Evolutionary conservation across 176 grass and related monocot genomes (phyloP), one percentile per base, ranked within the genome.

Genomic region (Metroxylon sagu): DNA sequence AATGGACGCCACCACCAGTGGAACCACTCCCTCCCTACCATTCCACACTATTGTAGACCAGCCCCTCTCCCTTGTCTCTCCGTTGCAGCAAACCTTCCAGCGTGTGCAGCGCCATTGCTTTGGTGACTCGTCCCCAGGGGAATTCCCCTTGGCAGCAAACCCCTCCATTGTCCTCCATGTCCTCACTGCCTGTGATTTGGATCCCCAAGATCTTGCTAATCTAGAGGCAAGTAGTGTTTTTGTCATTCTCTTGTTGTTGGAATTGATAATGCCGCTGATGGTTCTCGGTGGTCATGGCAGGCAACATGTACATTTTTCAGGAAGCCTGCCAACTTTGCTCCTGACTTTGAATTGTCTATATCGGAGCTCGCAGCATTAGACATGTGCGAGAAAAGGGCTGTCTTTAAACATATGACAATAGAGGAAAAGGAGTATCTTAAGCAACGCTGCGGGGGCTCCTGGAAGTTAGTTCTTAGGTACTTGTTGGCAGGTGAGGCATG

Each of bases 381-480:
- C 50, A 89, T 95, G 85, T 95, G 85, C 52, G 79, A 95, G 65
- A 85, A 89, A 78, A 70, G 89, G 66, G 85, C 82, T 25, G 78
- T 95, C 23, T 95, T 95, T 80, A 95, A 89, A 71, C 85, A 85
- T 29, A 83, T 89, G 82, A 60, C 18, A 70, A 25, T 68, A 29
- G 72, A 95, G 70, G 89, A 95, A 58, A 89, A 64, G 69, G 72
- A 89, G 75, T 23, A 75, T 25, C 65, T 95, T 49, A 95, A 89
- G 70, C 79, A 85, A 50, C 57, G 73, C 19, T 89, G 89, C 0
- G 79, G 85, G 0, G 85, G 85, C 29, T 85, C 76, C 69, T 95
- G 89, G 89, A 95, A 95, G 63, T 72, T 95, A 50, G 89, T 89
- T 62, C 85, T 95, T 85, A 85, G 89, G 70, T 95, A 85, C 69